Conservation (phyloP, 768 basidiomycete species). For the Lentinula sp. region DNA sequence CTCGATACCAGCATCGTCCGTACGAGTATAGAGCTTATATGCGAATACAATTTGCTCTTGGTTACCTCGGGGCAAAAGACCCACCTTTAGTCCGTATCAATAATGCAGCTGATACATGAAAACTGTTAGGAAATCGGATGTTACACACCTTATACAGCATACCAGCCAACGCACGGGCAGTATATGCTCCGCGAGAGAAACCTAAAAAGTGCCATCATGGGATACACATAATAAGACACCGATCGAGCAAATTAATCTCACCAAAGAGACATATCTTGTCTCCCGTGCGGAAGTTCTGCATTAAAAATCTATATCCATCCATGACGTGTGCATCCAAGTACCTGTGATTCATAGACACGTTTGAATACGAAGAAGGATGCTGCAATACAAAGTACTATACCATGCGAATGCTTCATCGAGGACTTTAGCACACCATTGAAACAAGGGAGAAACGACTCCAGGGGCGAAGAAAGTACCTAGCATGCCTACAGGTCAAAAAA, state of each 20-base stretch:
- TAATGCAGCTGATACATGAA: not conserved
- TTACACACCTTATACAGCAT: slow-evolving; percentile 58
- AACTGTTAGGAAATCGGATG: not conserved
- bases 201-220: not conserved
- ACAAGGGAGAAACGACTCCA: slow-evolving; percentile 59
- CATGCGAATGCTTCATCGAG: slow-evolving; percentile 70
- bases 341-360: slow-evolving; percentile 19
- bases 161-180: slow-evolving; percentile 68
- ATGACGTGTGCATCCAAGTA: slow-evolving; percentile 45
- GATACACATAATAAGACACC: not conserved
- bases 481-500: not conserved
- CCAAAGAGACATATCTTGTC: slow-evolving; percentile 59
- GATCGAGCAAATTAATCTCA: not conserved
- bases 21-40: slow-evolving; percentile 62
- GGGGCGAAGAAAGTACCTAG: slow-evolving; percentile 52
- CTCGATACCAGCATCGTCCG: slow-evolving; percentile 34
- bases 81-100: slow-evolving; percentile 40
- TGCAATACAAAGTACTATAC: slow-evolving; percentile 27
- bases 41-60: slow-evolving; percentile 67
- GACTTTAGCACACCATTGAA: slow-evolving; percentile 51
- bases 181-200: slow-evolving; percentile 35
- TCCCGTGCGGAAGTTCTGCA: slow-evolving; percentile 70
- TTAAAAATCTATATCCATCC: slow-evolving; percentile 71
- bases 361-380: not conserved
- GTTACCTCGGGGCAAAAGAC: slow-evolving; percentile 65